Evolutionary conservation across 1,284 basidiomycete genomes (phyloP).

Genomic region (Xanthoconium separans): DNA sequence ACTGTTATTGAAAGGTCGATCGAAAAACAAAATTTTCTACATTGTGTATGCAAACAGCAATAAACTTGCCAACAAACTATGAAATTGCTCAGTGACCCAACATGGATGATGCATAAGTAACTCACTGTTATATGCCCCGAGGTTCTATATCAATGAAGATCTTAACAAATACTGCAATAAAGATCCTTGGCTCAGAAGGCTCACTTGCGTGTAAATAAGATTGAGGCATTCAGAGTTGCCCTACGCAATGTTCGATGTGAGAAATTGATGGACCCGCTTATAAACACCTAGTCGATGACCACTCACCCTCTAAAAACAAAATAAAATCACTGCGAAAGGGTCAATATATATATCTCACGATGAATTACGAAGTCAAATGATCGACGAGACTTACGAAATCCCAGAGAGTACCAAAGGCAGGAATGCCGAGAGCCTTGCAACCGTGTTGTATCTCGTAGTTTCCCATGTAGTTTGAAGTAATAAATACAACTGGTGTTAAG

Average conservation of each 20-base stretch:
- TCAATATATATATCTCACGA: conserved; percentile 7
- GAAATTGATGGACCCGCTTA: conserved; percentile 2
- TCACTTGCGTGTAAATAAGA: conserved; percentile 2
- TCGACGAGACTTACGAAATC: conserved; percentile 55
- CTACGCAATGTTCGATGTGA: conserved; percentile 8
- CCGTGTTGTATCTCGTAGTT: conserved; percentile 75
- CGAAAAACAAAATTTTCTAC: too few species aligned
- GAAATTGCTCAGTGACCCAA: not conserved
- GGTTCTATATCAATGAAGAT: too few species aligned
- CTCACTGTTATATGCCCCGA: not conserved
- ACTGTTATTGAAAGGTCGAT: too few species aligned
- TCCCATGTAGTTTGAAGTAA: conserved; percentile 73
- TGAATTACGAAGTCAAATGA: conserved; percentile 2
- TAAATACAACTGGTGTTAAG: conserved; percentile 59
- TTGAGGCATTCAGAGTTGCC: not conserved
- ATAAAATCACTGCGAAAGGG: conserved; percentile 23
- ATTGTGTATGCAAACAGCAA: too few species aligned
- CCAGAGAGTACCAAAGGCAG: conserved; percentile 71
- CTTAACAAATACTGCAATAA: not conserved
- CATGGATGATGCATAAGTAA: not conserved
- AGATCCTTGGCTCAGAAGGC: conserved; percentile 1
- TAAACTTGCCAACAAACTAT: conserved; percentile 3
- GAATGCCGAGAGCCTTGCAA: conserved; percentile 72
- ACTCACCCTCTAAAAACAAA: not conserved
- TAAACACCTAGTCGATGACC: not conserved